Conservation (phyloP, 192 early-diverging fungal genomes). For the Coemansia sp. region DNA sequence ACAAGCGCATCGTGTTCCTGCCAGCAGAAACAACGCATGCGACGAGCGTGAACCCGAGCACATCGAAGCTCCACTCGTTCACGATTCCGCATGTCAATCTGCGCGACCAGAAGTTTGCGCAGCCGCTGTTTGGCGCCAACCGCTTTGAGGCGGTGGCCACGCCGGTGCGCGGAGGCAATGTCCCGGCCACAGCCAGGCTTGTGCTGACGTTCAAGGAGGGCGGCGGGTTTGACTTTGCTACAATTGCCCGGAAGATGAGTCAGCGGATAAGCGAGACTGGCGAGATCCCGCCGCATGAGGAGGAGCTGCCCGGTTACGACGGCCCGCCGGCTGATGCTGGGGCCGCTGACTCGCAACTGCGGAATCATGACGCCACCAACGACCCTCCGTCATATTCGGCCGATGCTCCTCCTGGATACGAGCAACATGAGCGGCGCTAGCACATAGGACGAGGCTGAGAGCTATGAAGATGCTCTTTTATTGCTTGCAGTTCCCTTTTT, state of each 20-base stretch:
- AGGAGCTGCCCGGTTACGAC: constrained; percentile 47
- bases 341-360: not conserved
- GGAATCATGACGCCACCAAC: not conserved
- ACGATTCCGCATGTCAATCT: constrained; percentile 37
- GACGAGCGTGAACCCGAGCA: constrained; percentile 16
- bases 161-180: constrained; percentile 21
- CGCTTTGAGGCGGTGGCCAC: constrained; percentile 31
- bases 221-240: constrained; percentile 50
- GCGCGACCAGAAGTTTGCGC: constrained; percentile 22
- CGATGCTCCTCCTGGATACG: constrained; percentile 47
- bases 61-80: constrained; percentile 30
- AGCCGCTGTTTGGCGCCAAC: constrained; percentile 50
- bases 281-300: constrained; percentile 38
- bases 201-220: constrained; percentile 47
- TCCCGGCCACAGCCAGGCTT: constrained; percentile 14
- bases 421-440: constrained; percentile 11
- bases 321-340: constrained; percentile 6
- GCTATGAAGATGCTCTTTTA: not conserved
- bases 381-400: constrained; percentile 24
- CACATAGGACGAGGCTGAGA: not conserved
- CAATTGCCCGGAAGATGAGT: constrained; percentile 36
- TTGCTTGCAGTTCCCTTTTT: no score
- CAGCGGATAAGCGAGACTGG: constrained; percentile 41
- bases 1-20: constrained; percentile 50
- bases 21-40: constrained; percentile 26